Percentiles rank a stretch among this genome's conserved stretches.
Conservation (phyloP, 208 protist genomes). For the Leishmania lainsoni region DNA sequence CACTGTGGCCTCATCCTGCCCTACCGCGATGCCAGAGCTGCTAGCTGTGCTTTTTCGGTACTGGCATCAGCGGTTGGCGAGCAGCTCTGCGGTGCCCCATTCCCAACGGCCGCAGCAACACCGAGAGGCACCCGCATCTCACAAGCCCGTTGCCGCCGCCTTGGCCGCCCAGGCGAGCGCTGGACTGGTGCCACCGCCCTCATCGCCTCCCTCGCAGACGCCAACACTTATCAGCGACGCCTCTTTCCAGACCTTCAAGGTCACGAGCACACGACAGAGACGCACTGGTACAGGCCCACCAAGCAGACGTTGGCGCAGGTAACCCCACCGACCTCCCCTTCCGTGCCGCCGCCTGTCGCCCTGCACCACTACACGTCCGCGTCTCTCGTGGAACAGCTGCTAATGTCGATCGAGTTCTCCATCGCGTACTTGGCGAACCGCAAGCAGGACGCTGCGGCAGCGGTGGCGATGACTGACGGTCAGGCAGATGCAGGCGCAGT, state of each 20-base stretch:
- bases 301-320: too few relatives aligned
- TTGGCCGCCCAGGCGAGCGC: too few relatives aligned
- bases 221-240: too few relatives aligned
- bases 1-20: background rate
- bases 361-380: slow-evolving; percentile 7
- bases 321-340: too few relatives aligned
- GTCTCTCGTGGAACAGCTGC: slow-evolving; percentile 20
- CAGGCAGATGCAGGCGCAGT: background rate
- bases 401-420: slow-evolving; percentile 28
- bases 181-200: too few relatives aligned
- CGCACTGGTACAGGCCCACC: too few relatives aligned
- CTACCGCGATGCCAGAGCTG: slow-evolving; percentile 6
- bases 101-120: background rate
- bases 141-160: background rate
- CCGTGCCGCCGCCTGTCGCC: background rate
- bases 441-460: background rate
- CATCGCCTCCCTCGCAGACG: too few relatives aligned
- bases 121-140: background rate
- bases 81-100: background rate
- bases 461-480: background rate
- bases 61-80: slow-evolving; percentile 18
- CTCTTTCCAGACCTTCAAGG: too few relatives aligned
- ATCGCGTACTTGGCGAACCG: slow-evolving; percentile 12
- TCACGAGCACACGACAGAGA: too few relatives aligned
- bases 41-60: slow-evolving; percentile 20